phyloP scores from a whole-genome alignment of 768 basidiomycete genomes.

The Russula sp. region DNA sequence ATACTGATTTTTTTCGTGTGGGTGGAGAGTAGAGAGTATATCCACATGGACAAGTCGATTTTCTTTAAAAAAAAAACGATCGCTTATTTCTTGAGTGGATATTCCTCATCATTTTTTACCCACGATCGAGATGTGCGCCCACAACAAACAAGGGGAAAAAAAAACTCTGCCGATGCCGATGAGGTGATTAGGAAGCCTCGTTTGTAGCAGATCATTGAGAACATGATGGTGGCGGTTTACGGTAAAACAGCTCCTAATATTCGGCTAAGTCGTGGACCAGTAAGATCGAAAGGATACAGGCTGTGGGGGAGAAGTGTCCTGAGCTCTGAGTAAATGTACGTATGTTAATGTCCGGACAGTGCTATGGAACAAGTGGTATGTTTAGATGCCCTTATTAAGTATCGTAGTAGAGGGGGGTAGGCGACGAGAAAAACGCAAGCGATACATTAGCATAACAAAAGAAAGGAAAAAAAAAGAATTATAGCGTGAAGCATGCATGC shows the following conservation, averaged over 20 bases:
- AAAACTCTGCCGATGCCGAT: background rate
- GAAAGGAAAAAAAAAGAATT: no score
- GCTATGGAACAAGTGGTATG: slow-evolving; percentile 10
- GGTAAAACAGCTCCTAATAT: slow-evolving; percentile 8
- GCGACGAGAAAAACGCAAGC: background rate
- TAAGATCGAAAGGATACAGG: slow-evolving; percentile 8
- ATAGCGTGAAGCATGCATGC: no score
- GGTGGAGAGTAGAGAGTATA: background rate
- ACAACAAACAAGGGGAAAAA: background rate
- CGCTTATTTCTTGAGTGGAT: background rate
- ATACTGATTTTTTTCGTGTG: background rate
- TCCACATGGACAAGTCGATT: slow-evolving; percentile 1
- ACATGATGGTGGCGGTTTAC: background rate
- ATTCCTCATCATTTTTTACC: background rate
- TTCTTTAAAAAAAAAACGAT: background rate
- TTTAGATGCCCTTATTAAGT: slow-evolving; percentile 16
- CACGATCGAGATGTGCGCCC: slow-evolving; percentile 10
- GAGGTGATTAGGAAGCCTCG: background rate
- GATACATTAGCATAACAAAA: slow-evolving; percentile 2
- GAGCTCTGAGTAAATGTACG: slow-evolving; percentile 1
- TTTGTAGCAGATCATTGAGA: background rate
- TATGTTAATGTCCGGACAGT: slow-evolving; percentile 17
- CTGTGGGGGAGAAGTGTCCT: slow-evolving; percentile 6
- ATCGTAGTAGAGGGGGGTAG: slow-evolving; percentile 11
- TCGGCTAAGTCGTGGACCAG: background rate